These are phyloP conservation scores for Fusarium mexicanum DNA, from an alignment of 2,329 filamentous ascomycete genomes.

Conservation along the genomic window DNA sequence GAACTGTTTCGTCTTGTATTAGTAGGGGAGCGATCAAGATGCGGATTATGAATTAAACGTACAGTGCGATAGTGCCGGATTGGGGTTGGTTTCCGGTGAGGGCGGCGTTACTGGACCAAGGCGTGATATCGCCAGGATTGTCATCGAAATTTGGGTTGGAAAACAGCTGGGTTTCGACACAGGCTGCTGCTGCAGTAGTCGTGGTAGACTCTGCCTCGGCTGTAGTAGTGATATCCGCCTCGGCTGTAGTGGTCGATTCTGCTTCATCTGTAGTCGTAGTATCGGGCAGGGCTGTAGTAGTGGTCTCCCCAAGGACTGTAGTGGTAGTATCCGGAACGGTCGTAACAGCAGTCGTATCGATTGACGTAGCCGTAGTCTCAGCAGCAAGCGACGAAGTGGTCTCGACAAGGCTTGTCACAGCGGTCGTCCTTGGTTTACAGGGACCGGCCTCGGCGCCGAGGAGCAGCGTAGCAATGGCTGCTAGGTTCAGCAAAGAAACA, in stretches of 20 bases:
- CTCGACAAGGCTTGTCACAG: neutral
- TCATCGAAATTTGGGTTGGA: neutral
- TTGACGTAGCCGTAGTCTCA: neutral
- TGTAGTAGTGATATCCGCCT: neutral
- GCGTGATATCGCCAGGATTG: neutral
- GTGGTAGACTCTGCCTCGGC: neutral
- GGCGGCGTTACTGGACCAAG: neutral
- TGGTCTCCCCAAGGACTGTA: neutral
- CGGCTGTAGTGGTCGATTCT: neutral
- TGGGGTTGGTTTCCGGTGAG: neutral
- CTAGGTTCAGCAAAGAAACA: neutral
- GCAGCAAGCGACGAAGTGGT: neutral
- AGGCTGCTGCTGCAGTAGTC: neutral
- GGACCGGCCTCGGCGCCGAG: neutral
- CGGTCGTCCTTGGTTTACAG: neutral
- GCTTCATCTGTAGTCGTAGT: neutral
- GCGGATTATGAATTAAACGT: accelerated
- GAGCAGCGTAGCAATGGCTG: neutral
- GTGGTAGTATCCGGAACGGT: neutral
- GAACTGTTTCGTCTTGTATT: neutral
- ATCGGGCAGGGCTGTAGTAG: neutral
- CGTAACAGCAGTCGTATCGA: neutral
- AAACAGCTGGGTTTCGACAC: neutral
- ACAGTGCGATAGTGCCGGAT: neutral
- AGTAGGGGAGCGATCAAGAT: neutral